phyloP scores from a whole-genome alignment of 768 basidiomycete species.

The Lentinula sp. region DNA sequence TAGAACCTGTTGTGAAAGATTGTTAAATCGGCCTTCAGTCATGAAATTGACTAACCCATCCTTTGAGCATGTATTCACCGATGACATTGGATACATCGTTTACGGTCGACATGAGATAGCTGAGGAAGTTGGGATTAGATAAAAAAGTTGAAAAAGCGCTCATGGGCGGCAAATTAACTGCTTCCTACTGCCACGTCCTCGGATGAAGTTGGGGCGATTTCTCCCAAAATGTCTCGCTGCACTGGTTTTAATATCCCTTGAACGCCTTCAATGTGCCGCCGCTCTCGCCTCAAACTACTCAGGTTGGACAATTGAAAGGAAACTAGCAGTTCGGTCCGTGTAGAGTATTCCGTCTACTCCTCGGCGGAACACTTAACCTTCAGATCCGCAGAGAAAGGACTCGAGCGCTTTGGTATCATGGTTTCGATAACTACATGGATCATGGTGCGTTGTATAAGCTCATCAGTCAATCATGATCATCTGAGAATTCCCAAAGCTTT shows the following conservation, averaged over 20 bases:
- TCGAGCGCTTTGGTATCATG: slow-evolving; percentile 84
- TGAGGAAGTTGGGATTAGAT: background rate
- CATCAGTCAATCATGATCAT: slow-evolving; percentile 13
- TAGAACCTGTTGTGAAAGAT: slow-evolving; percentile 36
- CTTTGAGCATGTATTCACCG: slow-evolving; percentile 69
- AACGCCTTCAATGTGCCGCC: slow-evolving; percentile 21
- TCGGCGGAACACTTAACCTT: background rate
- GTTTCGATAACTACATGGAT: slow-evolving; percentile 84
- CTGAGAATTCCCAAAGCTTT: slow-evolving; percentile 46
- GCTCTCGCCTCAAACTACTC: slow-evolving; percentile 25
- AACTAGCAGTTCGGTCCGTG: slow-evolving; percentile 49
- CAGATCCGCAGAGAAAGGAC: slow-evolving; percentile 49
- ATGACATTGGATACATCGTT: slow-evolving; percentile 56
- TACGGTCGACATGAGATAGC: slow-evolving; percentile 38
- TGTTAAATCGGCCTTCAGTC: background rate
- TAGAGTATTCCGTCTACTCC: background rate
- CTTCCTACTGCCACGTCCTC: slow-evolving; percentile 18
- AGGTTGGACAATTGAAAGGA: slow-evolving; percentile 54
- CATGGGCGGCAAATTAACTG: slow-evolving; percentile 24
- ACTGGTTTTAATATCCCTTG: slow-evolving; percentile 30
- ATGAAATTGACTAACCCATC: slow-evolving; percentile 50
- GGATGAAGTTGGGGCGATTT: slow-evolving; percentile 45
- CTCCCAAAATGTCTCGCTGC: slow-evolving; percentile 46
- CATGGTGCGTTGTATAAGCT: slow-evolving; percentile 43
- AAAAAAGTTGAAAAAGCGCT: background rate